Evolutionary conservation across 2,329 filamentous ascomycete species (phyloP).

Genomic region (Penicillium digitatum): DNA sequence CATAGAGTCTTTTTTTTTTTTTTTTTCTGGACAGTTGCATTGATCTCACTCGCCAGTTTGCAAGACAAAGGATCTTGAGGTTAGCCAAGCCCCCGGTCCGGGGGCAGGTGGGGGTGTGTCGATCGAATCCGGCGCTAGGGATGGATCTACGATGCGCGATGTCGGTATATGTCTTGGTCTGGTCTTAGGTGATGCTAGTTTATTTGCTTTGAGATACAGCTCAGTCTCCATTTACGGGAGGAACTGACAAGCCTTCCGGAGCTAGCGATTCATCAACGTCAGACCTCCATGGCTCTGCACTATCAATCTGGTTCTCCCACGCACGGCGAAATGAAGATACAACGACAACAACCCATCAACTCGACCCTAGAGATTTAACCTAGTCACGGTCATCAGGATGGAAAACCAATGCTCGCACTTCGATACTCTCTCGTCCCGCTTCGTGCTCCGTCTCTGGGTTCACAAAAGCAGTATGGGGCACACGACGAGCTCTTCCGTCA

Average conservation of each 20-base stretch:
- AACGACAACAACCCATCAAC: background rate
- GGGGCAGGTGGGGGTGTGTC: background rate
- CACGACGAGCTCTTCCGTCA: slow-evolving; percentile 51
- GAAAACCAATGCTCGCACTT: slow-evolving; percentile 55
- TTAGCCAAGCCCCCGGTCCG: background rate
- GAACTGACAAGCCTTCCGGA: background rate
- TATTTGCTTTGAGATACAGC: background rate
- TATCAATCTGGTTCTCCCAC: background rate
- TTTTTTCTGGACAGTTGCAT: background rate
- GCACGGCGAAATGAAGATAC: background rate
- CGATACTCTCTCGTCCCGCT: slow-evolving; percentile 51
- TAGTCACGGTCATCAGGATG: slow-evolving; percentile 40
- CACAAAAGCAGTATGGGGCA: slow-evolving; percentile 56
- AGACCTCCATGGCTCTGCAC: background rate
- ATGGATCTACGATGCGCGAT: background rate
- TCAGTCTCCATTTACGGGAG: too few relatives aligned
- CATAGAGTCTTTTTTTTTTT: background rate
- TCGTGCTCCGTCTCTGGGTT: slow-evolving; percentile 46
- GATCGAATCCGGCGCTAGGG: background rate
- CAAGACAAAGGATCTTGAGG: background rate
- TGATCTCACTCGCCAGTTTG: background rate
- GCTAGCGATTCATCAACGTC: background rate
- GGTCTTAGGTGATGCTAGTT: background rate
- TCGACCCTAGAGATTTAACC: background rate
- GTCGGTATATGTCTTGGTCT: background rate